These are phyloP conservation scores for Beauveria asiatica DNA, from an alignment of 2,329 filamentous ascomycete genomes.

Conservation along the genomic window DNA sequence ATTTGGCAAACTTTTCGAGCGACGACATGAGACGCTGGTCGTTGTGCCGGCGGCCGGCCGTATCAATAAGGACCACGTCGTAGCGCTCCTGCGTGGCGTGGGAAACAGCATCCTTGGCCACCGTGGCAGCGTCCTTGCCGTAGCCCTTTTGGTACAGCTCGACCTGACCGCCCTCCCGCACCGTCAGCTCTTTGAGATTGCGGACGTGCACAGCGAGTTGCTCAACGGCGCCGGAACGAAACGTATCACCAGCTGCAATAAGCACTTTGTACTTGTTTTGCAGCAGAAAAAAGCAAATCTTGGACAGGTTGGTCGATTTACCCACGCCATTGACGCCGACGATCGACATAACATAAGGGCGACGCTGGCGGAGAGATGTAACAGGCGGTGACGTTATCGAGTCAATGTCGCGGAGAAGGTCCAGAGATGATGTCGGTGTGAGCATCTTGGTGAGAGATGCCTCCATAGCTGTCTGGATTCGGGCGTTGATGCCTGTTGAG, in stretches of 20 bases:
- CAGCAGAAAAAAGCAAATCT: slow-evolving; percentile 95
- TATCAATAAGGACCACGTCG: slow-evolving; percentile 95
- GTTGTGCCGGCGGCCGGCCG: slow-evolving; percentile 88
- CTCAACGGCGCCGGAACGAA: slow-evolving; percentile 93
- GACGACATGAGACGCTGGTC: slow-evolving; percentile 93
- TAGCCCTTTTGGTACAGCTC: slow-evolving; percentile 97
- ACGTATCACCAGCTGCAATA: slow-evolving; percentile 91
- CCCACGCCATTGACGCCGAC: slow-evolving; percentile 97
- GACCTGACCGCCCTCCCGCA: slow-evolving; percentile 73
- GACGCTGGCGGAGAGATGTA: slow-evolving; percentile 52
- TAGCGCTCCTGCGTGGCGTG: slow-evolving; percentile 68
- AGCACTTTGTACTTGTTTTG: slow-evolving; percentile 96
- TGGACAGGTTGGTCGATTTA: slow-evolving; percentile 95
- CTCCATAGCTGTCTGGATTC: slow-evolving; percentile 81
- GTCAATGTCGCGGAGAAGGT: slow-evolving; percentile 89
- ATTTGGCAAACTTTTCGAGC: slow-evolving; percentile 93
- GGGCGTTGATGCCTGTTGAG: slow-evolving; percentile 58
- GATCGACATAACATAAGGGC: slow-evolving; percentile 95
- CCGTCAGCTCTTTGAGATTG: slow-evolving; percentile 81
- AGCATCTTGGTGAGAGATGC: slow-evolving; percentile 89
- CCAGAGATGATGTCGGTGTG: slow-evolving; percentile 88
- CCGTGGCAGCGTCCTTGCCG: slow-evolving; percentile 91
- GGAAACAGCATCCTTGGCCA: slow-evolving; percentile 87
- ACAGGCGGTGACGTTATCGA: slow-evolving; percentile 60
- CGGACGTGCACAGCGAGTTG: slow-evolving; percentile 92